phyloP scores from a whole-genome alignment of 495 filamentous ascomycete species.

The Recurvomyces mirabilis region DNA sequence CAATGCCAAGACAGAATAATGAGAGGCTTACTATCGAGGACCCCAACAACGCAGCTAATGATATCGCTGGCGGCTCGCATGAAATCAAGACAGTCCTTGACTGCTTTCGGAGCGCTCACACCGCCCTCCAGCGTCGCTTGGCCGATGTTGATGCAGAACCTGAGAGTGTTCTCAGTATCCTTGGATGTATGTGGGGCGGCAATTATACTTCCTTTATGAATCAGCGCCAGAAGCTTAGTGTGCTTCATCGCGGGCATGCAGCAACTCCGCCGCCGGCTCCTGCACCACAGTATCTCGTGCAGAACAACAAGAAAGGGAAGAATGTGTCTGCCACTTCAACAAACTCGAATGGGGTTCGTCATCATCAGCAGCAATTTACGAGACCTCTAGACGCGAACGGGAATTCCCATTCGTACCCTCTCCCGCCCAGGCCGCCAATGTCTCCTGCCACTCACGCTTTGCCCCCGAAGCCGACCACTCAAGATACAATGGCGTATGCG shows the following conservation, averaged over 20 bases:
- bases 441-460: no score
- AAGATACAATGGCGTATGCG: no score
- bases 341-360: no score
- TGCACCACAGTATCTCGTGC: no score
- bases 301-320: no score
- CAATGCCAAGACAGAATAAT: constrained; percentile 4
- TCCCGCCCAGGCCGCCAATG: no score
- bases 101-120: constrained; percentile 53
- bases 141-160: constrained; percentile 40
- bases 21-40: constrained; percentile 42
- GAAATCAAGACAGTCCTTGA: constrained; percentile 51
- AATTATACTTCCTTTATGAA: constrained; percentile 28
- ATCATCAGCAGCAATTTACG: no score
- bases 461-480: no score
- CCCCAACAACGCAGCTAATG: constrained; percentile 71
- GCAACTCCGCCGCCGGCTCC: constrained; percentile 4
- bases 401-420: no score
- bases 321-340: no score
- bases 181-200: constrained; percentile 27
- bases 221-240: constrained; percentile 22
- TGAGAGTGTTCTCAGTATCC: constrained; percentile 21
- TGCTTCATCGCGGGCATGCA: constrained; percentile 3
- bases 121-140: constrained; percentile 48
- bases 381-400: no score
- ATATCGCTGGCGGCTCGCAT: constrained; percentile 71